Base-by-base conservation (phyloP, 2,329 filamentous ascomycete genomes). In the Fusarium palustre region DNA sequence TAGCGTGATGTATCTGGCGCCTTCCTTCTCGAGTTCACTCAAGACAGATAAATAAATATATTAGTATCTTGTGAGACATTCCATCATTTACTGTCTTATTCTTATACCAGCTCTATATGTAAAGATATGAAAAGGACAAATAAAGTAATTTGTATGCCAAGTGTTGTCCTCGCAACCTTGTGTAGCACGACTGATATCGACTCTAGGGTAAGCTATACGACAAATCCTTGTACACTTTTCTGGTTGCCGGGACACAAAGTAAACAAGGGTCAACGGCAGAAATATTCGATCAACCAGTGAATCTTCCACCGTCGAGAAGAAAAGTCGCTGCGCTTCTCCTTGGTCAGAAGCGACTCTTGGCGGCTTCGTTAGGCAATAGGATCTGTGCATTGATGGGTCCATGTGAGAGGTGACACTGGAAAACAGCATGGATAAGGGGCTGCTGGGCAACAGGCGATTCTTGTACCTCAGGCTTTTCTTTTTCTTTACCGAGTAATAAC, bases 221-320 rank as follows among this genome's bases (percentile, higher is more conserved):
- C 9, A 13, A 12, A 45, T 25, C 42, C 42, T 25, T 22, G 42
- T 8, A 22, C 15, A 34, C 16, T 20, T n/a, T 8, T 39, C 30
- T 69, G 61, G 66, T 69, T 69, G 66, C 66, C 48, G 62, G 50
- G 66, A 39, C 66, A 39, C 47, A 49, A 49, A 42, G 52, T 55
- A 49, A 59, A 57, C 54, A 62, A 34, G 49, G 52, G n/a, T 49
- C 41, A 28, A 50, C 46, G 48, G 20, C 41, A 45, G 52, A 62
- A 57, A 49, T 61, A 57, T 12, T 41, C 36, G 55, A 49, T 36
- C 49, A 64, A 31, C 53, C 46, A 64, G 50, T 47, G 45, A 54
- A 59, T 59, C 48, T 41, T 63, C 52, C 36, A n/a, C 31, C 28
- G 30, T 42, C 38, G 24, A 16, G 7, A 38, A 39, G 47, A 12